phyloP scores from a whole-genome alignment of 176 grass and related monocot species.

The Leersia perrieri region DNA sequence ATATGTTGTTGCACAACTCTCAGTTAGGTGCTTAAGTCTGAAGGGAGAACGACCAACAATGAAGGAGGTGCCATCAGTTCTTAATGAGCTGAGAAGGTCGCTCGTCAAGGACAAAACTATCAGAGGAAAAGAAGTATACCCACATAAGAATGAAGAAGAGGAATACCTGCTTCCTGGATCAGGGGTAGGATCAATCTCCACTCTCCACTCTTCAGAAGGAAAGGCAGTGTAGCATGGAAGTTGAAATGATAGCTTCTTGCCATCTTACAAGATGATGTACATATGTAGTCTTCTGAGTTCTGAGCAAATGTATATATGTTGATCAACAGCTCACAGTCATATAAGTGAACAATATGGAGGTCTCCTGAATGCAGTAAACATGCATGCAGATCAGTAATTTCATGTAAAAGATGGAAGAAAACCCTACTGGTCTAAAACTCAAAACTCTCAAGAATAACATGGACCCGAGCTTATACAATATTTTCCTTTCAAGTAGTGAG shows the following conservation, averaged over 20 bases:
- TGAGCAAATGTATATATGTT: background rate
- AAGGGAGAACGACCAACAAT: constrained; percentile 47
- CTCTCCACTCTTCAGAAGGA: constrained; percentile 23
- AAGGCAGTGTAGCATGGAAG: constrained; percentile 29
- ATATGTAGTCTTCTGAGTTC: background rate
- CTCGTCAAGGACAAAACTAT: constrained; percentile 5
- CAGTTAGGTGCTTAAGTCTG: constrained; percentile 45
- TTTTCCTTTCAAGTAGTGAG: background rate
- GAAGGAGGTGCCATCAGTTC: constrained; percentile 40
- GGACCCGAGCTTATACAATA: background rate
- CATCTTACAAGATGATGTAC: constrained; percentile 20
- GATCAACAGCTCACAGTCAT: background rate
- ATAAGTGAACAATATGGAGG: background rate
- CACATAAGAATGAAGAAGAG: constrained; percentile 17
- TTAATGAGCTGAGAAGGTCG: constrained; percentile 33
- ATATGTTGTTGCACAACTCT: constrained; percentile 30
- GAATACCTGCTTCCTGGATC: background rate
- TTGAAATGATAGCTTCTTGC: constrained; percentile 21
- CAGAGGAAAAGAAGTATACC: background rate
- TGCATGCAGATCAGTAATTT: background rate
- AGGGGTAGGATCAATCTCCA: background rate
- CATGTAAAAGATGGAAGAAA: background rate
- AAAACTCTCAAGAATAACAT: background rate
- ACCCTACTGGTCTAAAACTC: background rate
- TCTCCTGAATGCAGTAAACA: background rate